phyloP scores from a whole-genome alignment of 2,329 filamentous ascomycete genomes.

The Hysterium pulicare region DNA sequence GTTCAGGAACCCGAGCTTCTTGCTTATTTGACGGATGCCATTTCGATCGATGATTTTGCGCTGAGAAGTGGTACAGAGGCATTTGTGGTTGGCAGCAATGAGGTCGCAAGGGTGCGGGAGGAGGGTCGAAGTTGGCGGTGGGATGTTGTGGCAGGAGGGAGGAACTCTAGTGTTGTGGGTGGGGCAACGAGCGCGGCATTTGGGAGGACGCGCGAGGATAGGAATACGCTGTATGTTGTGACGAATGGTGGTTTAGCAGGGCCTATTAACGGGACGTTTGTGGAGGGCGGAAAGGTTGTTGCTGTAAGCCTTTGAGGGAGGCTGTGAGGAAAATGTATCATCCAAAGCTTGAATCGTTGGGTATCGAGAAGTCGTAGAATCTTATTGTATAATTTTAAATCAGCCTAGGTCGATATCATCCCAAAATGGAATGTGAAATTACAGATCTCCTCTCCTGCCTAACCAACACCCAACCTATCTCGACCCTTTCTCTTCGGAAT shows the following conservation, averaged over 20 bases:
- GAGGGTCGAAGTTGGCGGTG: constrained; percentile 8
- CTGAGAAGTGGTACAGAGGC: constrained; percentile 15
- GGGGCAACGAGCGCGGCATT: constrained; percentile 16
- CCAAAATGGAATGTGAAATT: too few species aligned
- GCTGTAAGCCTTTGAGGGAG: constrained; percentile 22
- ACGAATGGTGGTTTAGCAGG: constrained; percentile 18
- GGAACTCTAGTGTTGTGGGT: constrained; percentile 5
- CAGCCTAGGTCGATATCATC: too few species aligned
- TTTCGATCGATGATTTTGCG: constrained; percentile 17
- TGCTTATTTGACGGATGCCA: constrained; percentile 5
- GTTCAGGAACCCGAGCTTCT: constrained; percentile 5
- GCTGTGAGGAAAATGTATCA: too few species aligned
- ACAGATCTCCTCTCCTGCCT: too few species aligned
- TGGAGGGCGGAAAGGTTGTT: constrained; percentile 22
- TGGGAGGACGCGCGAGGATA: constrained; percentile 15
- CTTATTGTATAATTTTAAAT: too few species aligned
- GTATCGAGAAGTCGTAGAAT: too few species aligned
- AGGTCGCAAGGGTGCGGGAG: constrained; percentile 6
- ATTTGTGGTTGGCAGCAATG: constrained; percentile 10
- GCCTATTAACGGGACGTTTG: constrained; percentile 17
- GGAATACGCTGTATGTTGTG: constrained; percentile 18
- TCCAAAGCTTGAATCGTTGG: too few species aligned
- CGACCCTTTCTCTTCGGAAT: too few species aligned
- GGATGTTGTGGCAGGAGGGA: constrained; percentile 7
- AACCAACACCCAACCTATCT: too few species aligned